Evolutionary conservation across 2,329 filamentous ascomycete genomes (phyloP).

Genomic region (Hymenoscyphus fructigenus): DNA sequence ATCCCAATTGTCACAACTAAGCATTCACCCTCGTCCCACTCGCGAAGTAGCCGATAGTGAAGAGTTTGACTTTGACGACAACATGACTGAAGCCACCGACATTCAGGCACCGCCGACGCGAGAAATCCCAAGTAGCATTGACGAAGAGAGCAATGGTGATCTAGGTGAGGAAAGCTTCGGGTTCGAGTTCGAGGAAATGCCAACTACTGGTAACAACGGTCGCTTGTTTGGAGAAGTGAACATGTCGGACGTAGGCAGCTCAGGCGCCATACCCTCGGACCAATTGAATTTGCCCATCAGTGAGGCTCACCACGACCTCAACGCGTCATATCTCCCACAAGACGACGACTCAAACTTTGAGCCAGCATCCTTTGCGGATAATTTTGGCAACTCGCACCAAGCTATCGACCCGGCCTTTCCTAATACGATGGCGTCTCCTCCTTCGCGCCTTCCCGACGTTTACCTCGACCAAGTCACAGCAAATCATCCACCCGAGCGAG

Average conservation of each 20-base stretch:
- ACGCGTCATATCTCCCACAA: background rate
- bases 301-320: conserved; percentile 10
- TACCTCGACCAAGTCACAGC: conserved; percentile 6
- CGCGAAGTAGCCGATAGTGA: conserved; percentile 22
- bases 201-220: conserved; percentile 17
- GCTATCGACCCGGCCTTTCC: conserved; percentile 11
- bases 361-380: background rate
- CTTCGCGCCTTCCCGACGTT: conserved; percentile 10
- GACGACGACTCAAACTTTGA: background rate
- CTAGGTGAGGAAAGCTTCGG: background rate
- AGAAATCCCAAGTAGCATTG: conserved; percentile 34
- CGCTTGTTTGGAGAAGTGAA: conserved; percentile 37
- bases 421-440: conserved; percentile 21
- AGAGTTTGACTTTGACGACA: conserved; percentile 22
- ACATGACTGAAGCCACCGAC: conserved; percentile 26
- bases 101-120: conserved; percentile 19
- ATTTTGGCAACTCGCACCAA: conserved; percentile 4
- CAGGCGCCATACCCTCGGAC: conserved; percentile 31
- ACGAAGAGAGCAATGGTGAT: conserved; percentile 19
- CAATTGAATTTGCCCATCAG: conserved; percentile 31
- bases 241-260: conserved; percentile 33
- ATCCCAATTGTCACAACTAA: conserved; percentile 36
- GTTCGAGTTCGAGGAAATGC: conserved; percentile 14
- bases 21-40: conserved; percentile 23
- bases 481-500: conserved; percentile 12